Base-by-base conservation (phyloP, 2,329 filamentous ascomycete genomes). In the Pseudogymnoascus pannorum region DNA sequence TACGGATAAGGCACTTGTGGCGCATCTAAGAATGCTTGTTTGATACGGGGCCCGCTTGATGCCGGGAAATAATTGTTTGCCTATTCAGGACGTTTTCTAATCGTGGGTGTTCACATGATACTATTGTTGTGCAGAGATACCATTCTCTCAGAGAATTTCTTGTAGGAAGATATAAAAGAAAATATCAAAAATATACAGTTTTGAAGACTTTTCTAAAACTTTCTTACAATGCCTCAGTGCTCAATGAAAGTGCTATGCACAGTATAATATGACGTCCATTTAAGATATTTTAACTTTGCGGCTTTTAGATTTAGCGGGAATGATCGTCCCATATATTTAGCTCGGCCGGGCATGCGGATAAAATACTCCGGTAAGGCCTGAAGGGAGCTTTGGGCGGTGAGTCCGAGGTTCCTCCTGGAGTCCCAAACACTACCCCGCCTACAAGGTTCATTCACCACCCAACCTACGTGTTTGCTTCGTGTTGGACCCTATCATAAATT, bases 251-350 rank as follows among this genome's bases (percentile, higher is more conserved):
- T 31, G 12, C 12, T 14, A 5, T 31, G 11, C 16, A 31, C 26
- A 14, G n/a, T 3, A 12, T 54, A 31, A 31, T 31, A 54, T 33
- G 48, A 18, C 48, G 48, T 54, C 16, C 48, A 54, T 54, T 54
- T 54, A 54, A 54, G 48, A 54, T 54, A 54, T 54, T 54, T 54
- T 54, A 54, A 33, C 48, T 54, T 54, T 54, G 9, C 26, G 48
- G 48, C 26, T 18, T 51, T 54, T 29, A 20, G 26, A 33, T 31
- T 33, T 54, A 54, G 48, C 48, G 48, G 48, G 48, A 54, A 31
- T 54, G 48, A 54, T 54, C 48, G 48, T 31, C 48, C 48, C 48
- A 54, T 54, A 31, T 33, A 54, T 31, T 54, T 54, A 54, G 48
- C 24, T 54, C 16, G 26, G 48, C 11, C 48, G 48, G 48, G n/a